Evolutionary conservation across 306 rosid genomes (phyloP).

Genomic region (Sophora flavescens): DNA sequence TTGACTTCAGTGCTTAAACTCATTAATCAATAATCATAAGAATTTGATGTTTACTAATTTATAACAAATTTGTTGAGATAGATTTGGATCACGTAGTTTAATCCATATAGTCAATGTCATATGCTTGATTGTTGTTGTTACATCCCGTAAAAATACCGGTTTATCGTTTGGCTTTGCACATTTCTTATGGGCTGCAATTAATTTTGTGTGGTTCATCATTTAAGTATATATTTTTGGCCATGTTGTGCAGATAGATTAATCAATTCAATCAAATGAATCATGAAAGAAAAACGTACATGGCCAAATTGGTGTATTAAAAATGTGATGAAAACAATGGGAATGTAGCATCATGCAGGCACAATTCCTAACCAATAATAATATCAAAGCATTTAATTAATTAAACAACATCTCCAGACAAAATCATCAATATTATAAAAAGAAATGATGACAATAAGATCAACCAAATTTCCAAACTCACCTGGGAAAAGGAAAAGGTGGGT

Average conservation of each 20-base stretch:
- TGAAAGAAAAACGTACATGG: neutral
- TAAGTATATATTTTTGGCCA: neutral
- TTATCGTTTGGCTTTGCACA: neutral
- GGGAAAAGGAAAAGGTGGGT: constrained; percentile 25
- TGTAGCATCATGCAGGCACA: constrained; percentile 23
- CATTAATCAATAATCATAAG: neutral
- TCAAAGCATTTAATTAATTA: neutral
- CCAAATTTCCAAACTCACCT: constrained; percentile 35
- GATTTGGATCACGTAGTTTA: neutral
- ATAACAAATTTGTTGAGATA: neutral
- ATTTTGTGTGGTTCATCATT: neutral
- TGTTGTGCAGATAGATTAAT: neutral
- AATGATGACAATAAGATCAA: neutral
- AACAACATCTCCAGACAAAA: neutral
- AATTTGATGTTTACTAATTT: neutral
- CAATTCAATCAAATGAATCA: constrained; percentile 16
- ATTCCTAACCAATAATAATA: constrained; percentile 2
- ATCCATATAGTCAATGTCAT: neutral
- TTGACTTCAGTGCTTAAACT: neutral
- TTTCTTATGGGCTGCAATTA: no score
- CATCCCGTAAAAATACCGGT: neutral
- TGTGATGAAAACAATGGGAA: constrained; percentile 30
- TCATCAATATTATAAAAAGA: neutral
- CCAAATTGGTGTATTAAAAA: constrained; percentile 17
- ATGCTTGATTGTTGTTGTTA: neutral